Evolutionary conservation across 805 yeast species (phyloP).

Genomic region (Kurtzmaniella cleridarum): DNA sequence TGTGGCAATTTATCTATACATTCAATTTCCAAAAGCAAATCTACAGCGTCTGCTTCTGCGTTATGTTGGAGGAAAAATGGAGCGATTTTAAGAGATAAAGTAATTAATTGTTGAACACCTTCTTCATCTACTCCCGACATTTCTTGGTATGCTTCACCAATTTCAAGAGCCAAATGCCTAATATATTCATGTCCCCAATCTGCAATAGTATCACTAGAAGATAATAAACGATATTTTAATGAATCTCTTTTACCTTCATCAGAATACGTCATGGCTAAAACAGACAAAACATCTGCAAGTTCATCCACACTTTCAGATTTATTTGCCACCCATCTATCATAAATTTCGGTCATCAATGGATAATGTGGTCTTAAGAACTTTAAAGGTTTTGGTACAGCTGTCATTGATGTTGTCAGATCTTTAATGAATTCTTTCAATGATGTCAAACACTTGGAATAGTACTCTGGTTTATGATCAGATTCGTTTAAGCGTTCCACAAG

Average conservation of each 20-base stretch:
- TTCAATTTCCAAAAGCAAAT: constrained; percentile 84
- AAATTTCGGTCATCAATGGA: constrained; percentile 58
- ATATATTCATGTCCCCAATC: constrained; percentile 99
- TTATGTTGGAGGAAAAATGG: constrained; percentile 90
- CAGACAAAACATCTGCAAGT: constrained; percentile 86
- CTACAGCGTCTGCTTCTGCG: constrained; percentile 98
- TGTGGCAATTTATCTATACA: constrained; percentile 75
- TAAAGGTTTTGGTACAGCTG: constrained; percentile 98
- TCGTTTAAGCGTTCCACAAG: constrained; percentile 75
- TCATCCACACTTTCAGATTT: constrained; percentile 38
- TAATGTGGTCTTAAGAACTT: constrained; percentile 90
- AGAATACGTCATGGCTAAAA: constrained; percentile 90
- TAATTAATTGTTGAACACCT: constrained; percentile 42
- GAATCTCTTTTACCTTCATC: constrained; percentile 77
- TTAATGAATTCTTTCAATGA: constrained; percentile 73
- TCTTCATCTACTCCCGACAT: constrained; percentile 31
- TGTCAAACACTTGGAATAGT: constrained; percentile 58
- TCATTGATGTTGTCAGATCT: constrained; percentile 96
- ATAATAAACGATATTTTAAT: constrained; percentile 65
- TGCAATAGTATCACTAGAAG: constrained; percentile 49
- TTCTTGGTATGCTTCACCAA: constrained; percentile 79
- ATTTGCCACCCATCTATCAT: constrained; percentile 55
- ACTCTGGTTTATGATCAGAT: constrained; percentile 33
- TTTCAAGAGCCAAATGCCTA: constrained; percentile 91
- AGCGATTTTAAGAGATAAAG: constrained; percentile 69